These are phyloP conservation scores for Vaccinium macrocarpon DNA, from an alignment of 148 eudicot genomes.

Conservation along the genomic window DNA sequence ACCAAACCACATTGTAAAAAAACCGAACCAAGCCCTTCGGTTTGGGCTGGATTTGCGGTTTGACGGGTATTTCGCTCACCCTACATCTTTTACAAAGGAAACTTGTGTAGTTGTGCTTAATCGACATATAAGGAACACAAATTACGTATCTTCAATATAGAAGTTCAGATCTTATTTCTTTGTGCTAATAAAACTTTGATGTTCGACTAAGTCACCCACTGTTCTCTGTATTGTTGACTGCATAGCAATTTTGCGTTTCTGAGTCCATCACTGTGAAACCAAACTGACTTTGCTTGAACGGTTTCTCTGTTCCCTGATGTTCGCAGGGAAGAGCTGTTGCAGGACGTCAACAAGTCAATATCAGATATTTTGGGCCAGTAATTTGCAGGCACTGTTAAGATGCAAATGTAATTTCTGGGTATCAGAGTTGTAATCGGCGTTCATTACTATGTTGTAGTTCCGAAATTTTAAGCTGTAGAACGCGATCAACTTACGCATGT, in stretches of 20 bases:
- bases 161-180: not conserved
- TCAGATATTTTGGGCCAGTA: constrained; percentile 84
- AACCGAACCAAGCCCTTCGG: too few relatives aligned
- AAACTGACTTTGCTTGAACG: not conserved
- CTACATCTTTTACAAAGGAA: not conserved
- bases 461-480: not conserved
- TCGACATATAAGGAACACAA: not conserved
- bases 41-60: too few relatives aligned
- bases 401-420: not conserved
- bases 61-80: too few relatives aligned
- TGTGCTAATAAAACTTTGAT: not conserved
- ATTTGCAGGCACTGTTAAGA: constrained; percentile 17
- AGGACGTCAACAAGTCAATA: constrained; percentile 52
- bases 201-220: not conserved
- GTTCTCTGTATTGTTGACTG: not conserved
- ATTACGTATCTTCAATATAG: not conserved
- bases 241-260: not conserved
- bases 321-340: constrained; percentile 66
- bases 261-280: not conserved
- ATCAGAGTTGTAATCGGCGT: not conserved
- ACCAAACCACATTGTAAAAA: too few relatives aligned
- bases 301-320: constrained; percentile 10
- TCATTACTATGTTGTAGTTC: not conserved
- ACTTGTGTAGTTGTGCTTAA: not conserved
- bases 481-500: not conserved